Base-by-base conservation (phyloP, 2,329 filamentous ascomycete genomes). In the Nemania serpens region DNA sequence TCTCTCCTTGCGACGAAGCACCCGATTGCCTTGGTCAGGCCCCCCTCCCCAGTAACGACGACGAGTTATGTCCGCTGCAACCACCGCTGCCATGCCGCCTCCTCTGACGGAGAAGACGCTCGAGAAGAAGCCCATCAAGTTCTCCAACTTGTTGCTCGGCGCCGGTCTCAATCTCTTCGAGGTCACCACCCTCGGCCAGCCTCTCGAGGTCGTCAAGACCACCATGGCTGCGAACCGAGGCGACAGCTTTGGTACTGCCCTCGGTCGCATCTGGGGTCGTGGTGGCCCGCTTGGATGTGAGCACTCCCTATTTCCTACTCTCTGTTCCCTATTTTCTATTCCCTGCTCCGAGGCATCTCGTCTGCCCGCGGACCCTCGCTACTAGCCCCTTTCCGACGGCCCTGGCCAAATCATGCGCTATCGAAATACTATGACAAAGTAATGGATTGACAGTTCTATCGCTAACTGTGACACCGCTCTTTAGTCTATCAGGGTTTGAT, bases 61-160 rank as follows among this genome's bases (percentile, higher is more conserved):
- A 62, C 59, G 55, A 66, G 82, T 78, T 79, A 89, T 90, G 86
- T 86, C 86, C 78, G 80, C 84, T 75, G 79, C 81, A 73, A 76
- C 80, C 72, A 76, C 84, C 73, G 79, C 83, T 70, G 77, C 78
- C 76, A 72, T 74, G 76, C 81, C 76, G 78, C 81, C 77, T 75
- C 70, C 77, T 66, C 73, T 76, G 71, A 78, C 78, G 68, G 74
- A 75, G 59, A 75, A 77, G 66, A 81, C 77, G 78, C 82, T 96
- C 77, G 93, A 97, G 89, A 98, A 98, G 91, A 98, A 98, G 88
- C 95, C 95, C 69, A 87, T 99, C 87, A 98, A 97, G 88, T 98
- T 98, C 86, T 97, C 93, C 84, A 99, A 99, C 83, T 80, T 99
- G 86, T 84, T 99, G 74, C 87, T 97, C 73, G 93, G 93, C 75